Evolutionary conservation across 2,329 filamentous ascomycete genomes (phyloP).

Genomic region (Knoxdaviesia capensis): DNA sequence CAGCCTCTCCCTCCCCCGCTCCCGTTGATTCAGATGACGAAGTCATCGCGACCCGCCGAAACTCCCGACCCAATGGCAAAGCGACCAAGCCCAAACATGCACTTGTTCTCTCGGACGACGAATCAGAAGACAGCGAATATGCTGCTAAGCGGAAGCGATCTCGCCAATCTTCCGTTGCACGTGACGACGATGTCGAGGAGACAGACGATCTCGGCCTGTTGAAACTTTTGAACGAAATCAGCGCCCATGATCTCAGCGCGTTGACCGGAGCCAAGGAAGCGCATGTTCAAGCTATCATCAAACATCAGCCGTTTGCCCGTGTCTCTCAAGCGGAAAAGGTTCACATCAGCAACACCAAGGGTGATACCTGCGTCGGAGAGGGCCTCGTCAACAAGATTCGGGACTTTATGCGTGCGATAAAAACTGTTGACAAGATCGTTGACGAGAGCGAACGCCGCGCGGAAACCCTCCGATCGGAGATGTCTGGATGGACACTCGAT

Average conservation of each 20-base stretch:
- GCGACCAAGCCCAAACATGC: no score
- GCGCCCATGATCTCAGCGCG: slow-evolving; percentile 56
- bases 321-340: slow-evolving; percentile 41
- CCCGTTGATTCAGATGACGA: no score
- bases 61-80: no score
- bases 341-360: slow-evolving; percentile 21
- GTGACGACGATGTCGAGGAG: slow-evolving; percentile 19
- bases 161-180: no score
- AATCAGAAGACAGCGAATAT: no score
- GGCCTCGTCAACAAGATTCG: slow-evolving; percentile 29
- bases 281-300: slow-evolving; percentile 47
- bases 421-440: slow-evolving; percentile 69
- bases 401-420: slow-evolving; percentile 62
- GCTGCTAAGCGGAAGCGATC: no score
- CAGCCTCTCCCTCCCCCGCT: no score
- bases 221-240: slow-evolving; percentile 66
- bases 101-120: no score
- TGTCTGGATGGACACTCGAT: no score
- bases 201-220: slow-evolving; percentile 33
- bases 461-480: slow-evolving; percentile 12
- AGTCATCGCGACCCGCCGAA: no score
- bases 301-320: slow-evolving; percentile 49
- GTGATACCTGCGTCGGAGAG: slow-evolving; percentile 18
- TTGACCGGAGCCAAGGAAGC: slow-evolving; percentile 57
- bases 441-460: slow-evolving; percentile 54